A percentile compares a stretch with the other conserved stretches of the same genome.
Conservation (phyloP, 2,329 filamentous ascomycete genomes). For the Aspergillus ustus region DNA sequence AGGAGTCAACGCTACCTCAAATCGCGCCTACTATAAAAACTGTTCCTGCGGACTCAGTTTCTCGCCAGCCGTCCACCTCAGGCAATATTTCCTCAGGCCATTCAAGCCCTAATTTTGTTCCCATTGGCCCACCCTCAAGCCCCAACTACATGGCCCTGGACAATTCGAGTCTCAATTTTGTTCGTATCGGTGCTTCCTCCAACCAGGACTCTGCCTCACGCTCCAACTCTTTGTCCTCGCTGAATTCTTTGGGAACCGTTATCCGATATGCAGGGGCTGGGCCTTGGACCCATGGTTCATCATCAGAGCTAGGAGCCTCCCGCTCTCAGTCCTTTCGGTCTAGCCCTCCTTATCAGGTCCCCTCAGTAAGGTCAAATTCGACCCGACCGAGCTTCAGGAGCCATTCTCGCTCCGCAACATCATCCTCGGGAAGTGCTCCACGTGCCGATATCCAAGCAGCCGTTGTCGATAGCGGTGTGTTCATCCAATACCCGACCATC, state of each 20-base stretch:
- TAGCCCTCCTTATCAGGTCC: conserved; percentile 42
- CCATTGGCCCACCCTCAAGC: conserved; percentile 44
- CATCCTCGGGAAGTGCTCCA: conserved; percentile 40
- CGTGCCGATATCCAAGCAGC: conserved; percentile 42
- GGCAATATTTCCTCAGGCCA: conserved; percentile 33
- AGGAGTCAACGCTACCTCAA: conserved; percentile 39
- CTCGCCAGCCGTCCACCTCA: conserved; percentile 27
- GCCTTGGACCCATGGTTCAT: conserved; percentile 40
- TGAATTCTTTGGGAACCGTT: conserved; percentile 47
- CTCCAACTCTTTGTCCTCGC: conserved; percentile 47
- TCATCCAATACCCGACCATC: conserved; percentile 46
- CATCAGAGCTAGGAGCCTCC: conserved; percentile 38
- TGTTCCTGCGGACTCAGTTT: conserved; percentile 38
- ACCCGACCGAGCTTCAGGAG: conserved; percentile 32
- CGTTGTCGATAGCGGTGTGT: conserved; percentile 40
- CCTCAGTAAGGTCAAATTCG: conserved; percentile 42
- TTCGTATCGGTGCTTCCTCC: conserved; percentile 37
- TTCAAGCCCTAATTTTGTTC: conserved; percentile 49
- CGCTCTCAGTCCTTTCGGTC: conserved; percentile 45
- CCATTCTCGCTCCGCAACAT: conserved; percentile 39
- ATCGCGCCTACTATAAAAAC: conserved; percentile 44
- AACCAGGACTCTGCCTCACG: conserved; percentile 37
- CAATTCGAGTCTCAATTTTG: conserved; percentile 45
- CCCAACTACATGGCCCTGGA: conserved; percentile 46
- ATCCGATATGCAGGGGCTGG: conserved; percentile 42